phyloP scores from a whole-genome alignment of 495 filamentous ascomycete species.

The Tuber magnatum region DNA sequence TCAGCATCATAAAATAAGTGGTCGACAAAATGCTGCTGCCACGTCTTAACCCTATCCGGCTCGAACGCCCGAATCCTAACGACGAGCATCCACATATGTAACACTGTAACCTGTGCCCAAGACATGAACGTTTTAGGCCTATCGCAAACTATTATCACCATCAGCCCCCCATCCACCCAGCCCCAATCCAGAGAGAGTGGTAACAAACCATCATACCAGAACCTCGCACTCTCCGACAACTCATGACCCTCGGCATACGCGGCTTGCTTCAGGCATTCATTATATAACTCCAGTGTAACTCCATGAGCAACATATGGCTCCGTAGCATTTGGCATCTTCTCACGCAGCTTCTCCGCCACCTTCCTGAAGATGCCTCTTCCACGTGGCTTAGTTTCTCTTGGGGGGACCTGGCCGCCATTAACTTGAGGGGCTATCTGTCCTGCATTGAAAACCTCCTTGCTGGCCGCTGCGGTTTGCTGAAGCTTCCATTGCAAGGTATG shows the following conservation, averaged over 20 bases:
- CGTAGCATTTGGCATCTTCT: slow-evolving; percentile 45
- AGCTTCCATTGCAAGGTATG: not conserved
- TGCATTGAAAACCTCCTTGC: not conserved
- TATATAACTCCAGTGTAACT: slow-evolving; percentile 69
- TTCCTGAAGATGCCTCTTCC: not conserved
- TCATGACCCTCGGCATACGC: slow-evolving; percentile 51
- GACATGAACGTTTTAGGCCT: slow-evolving; percentile 71
- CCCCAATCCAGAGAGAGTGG: not conserved
- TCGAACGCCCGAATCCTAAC: slow-evolving; percentile 67
- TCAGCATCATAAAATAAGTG: slow-evolving; percentile 92
- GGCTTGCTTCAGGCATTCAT: slow-evolving; percentile 66
- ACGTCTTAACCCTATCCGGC: slow-evolving; percentile 46
- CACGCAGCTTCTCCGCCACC: slow-evolving; percentile 30
- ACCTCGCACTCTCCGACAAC: slow-evolving; percentile 32
- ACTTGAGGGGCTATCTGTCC: not conserved
- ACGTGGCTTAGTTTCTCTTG: not conserved
- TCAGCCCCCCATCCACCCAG: not conserved
- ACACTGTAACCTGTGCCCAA: slow-evolving; percentile 91
- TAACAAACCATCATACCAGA: slow-evolving; percentile 65
- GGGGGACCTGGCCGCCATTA: not conserved
- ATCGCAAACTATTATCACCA: slow-evolving; percentile 22
- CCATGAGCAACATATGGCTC: slow-evolving; percentile 71
- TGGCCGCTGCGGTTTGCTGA: not conserved
- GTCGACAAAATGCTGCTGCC: slow-evolving; percentile 73
- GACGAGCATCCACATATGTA: slow-evolving; percentile 91